Conservation (phyloP, 1,284 basidiomycete species). For the Pyrrhoderma lamaoense region DNA sequence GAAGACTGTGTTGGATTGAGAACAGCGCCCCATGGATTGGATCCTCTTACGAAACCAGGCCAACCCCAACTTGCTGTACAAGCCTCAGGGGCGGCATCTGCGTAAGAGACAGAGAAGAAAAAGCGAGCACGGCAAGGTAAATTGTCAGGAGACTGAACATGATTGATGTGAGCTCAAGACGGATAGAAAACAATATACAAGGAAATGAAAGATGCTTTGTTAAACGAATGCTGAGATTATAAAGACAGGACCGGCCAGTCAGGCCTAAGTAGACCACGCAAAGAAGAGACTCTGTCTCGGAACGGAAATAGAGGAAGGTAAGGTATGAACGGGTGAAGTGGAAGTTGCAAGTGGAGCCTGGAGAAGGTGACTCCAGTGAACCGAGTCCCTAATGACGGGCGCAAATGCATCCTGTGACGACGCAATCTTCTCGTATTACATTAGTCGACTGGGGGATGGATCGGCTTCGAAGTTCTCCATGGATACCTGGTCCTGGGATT, state of each 20-base stretch:
- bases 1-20: constrained; percentile 3
- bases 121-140: too few relatives aligned
- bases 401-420: neutral
- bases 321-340: neutral
- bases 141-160: too few relatives aligned
- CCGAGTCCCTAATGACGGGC: too few relatives aligned
- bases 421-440: neutral
- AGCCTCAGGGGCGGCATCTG: constrained; percentile 19
- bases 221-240: constrained; percentile 22
- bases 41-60: constrained; percentile 42
- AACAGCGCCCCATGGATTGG: constrained; percentile 43
- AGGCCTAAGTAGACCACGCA: constrained; percentile 15
- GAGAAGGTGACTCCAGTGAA: neutral
- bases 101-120: too few relatives aligned
- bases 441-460: neutral
- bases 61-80: constrained; percentile 41
- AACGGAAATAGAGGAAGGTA: constrained; percentile 5
- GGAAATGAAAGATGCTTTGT: constrained; percentile 19
- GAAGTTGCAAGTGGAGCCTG: neutral
- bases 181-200: too few relatives aligned
- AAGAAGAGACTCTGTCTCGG: constrained; percentile 17
- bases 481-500: too few relatives aligned
- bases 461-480: too few relatives aligned
- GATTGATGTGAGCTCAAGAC: too few relatives aligned
- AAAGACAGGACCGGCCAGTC: constrained; percentile 18